Evolutionary conservation across 805 yeast genomes (phyloP), one percentile per base, ranked within the genome.

Genomic region (Wickerhamiella kurtzmanii): DNA sequence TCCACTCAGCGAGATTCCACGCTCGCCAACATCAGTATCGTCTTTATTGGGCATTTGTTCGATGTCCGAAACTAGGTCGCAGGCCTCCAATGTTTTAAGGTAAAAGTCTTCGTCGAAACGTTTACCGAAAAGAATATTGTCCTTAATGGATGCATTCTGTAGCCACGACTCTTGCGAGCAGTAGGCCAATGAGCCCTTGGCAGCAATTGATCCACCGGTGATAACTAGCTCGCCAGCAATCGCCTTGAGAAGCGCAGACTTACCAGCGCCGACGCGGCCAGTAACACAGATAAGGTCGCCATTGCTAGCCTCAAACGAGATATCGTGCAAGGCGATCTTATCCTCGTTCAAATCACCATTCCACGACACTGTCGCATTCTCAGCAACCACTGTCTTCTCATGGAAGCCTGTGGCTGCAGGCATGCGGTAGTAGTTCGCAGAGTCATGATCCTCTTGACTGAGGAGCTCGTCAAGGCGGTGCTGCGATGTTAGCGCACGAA

Each of bases 1-100:
- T 44, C 98, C 98, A 38, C 95, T 84, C 44, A 92, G 71, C 13
- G 96, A 85, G 44, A 92, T 88, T 53, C 98, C 98, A 63, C 89
- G 86, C 67, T 92, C 98, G 52, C 98, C 98, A 48, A 92, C 97
- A 56, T 83, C 77, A 4, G 98, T 92, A 44, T 71, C 72, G 62
- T 92, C 97, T 46, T 96, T 95, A 59, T 85, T 83, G 1, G 95
- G 86, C 50, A 92, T 72, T 25, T 80, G 76, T 25, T 74, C 76
- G 51, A 92, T 69, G 67, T 92, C 98, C 22, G 78, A 77, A 11
- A 72, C 64, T 55, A 92, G 73, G 13, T 94, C 96, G 71, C 98
- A 92, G 0, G 96, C 95, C 44, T 77, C 76, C 19, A 92, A 66
- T 0, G 95, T 89, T 54, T 73, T 73, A 32, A 80, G 74, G 64